Evolutionary conservation across 2,329 filamentous ascomycete species (phyloP), one percentile per base, ranked within the genome.

Genomic region (Verticillium albo-atrum): DNA sequence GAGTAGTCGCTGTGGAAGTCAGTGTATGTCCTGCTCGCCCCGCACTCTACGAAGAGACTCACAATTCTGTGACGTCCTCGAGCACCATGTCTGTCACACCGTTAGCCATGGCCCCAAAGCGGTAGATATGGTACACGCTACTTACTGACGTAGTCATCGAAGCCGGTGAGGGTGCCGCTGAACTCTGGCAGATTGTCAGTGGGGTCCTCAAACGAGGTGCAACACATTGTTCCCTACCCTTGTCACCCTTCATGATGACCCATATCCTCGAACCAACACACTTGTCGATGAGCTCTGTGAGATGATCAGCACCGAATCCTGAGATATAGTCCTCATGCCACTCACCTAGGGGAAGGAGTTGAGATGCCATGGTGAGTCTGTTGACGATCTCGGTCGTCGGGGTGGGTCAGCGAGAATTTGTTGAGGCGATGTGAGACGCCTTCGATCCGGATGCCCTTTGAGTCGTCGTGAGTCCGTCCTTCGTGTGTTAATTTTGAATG

Each of bases 101-200:
- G 64, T 72, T 54, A 72, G 67, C 57, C 7, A 35, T n/a, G 3
- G 2, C n/a, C 23, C 9, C 20, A 28, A 6, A 4, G 37, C 7
- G 7, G 17, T 25, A 2, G 42, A 7, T 35, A 35, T 52, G 23
- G 47, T 25, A 25, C 9, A 26, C 30, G 51, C 59, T 50, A 97
- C 94, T 81, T 83, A 97, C 93, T 99, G 84, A 99, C 95, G 80
- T 98, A 99, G 84, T 99, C 95, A 74, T 99, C 95, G 70, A 99
- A 99, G 3, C 95, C 95, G 58, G 97, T 85, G 27, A 99, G 83
- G 7, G 92, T 97, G 58, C 95, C 95, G 67, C 90, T 91, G 79
- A 99, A 99, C 76, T 99, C 95, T 98, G 72, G 52, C 60, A 30
- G 30, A 17, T 42, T 14, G 34, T 63, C 30, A 61, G 62, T 54